Evolutionary conservation across 108 stramenopile species (phyloP).

Genomic region (Hondaea fermentalgiana): DNA sequence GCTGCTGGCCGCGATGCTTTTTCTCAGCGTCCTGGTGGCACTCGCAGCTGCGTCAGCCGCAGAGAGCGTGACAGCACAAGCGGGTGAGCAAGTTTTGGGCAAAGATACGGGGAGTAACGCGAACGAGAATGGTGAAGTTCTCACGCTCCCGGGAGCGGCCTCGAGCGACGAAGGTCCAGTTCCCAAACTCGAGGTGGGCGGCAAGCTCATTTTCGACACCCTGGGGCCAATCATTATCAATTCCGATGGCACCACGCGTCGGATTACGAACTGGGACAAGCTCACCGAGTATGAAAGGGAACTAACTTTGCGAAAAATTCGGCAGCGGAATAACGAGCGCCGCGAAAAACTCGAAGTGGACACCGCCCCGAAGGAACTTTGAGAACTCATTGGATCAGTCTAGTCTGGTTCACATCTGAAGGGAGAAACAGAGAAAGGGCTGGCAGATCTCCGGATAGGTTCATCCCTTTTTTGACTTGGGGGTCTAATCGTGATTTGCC

Average conservation of each 20-base stretch:
- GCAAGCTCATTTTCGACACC: background rate
- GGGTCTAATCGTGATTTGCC: too few relatives aligned
- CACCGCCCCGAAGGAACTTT: background rate
- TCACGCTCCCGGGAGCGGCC: background rate
- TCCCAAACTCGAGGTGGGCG: background rate
- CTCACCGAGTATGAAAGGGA: background rate
- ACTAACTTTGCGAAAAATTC: background rate
- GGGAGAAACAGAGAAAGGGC: too few relatives aligned
- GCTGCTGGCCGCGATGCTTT: too few relatives aligned
- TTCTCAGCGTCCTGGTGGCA: too few relatives aligned
- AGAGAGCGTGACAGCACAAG: too few relatives aligned
- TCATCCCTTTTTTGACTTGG: too few relatives aligned
- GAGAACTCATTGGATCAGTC: too few relatives aligned
- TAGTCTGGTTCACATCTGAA: too few relatives aligned
- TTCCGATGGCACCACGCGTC: background rate
- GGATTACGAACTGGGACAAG: slow-evolving; percentile 8
- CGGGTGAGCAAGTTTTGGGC: too few relatives aligned
- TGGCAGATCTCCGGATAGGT: too few relatives aligned
- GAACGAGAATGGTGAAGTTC: background rate
- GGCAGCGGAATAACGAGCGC: background rate
- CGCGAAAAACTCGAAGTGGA: background rate
- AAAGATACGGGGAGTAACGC: background rate
- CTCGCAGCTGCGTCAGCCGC: too few relatives aligned
- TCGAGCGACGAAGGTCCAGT: background rate
- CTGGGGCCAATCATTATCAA: slow-evolving; percentile 6